A percentile compares a stretch with the other conserved stretches of the same genome.
Conservation (phyloP, 208 protist species). For the Novymonas esmeraldas region DNA sequence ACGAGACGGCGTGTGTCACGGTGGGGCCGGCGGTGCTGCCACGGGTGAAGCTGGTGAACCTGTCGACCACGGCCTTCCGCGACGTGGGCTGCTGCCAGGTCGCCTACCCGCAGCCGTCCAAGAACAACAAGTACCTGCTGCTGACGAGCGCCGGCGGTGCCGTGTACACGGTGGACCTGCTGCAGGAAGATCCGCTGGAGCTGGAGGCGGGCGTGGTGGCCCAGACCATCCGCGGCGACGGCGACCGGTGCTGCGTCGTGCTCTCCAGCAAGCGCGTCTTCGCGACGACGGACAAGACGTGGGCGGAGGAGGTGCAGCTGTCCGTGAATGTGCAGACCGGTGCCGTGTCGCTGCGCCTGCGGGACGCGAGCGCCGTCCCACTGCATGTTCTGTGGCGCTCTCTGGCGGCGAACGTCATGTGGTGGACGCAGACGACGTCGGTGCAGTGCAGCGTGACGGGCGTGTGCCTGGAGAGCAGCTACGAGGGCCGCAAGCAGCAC, state of each 20-base stretch:
- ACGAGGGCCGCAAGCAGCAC: constrained; percentile 31
- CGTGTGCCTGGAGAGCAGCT: constrained; percentile 40
- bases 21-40: constrained; percentile 39
- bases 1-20: constrained; percentile 50
- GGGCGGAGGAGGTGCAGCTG: constrained; percentile 29
- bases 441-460: constrained; percentile 54
- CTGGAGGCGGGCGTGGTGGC: constrained; percentile 33
- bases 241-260: constrained; percentile 23
- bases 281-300: constrained; percentile 13
- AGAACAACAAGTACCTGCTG: constrained; percentile 37
- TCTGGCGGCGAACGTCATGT: constrained; percentile 33
- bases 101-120: constrained; percentile 29
- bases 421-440: constrained; percentile 30
- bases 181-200: constrained; percentile 32
- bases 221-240: constrained; percentile 13
- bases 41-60: constrained; percentile 57
- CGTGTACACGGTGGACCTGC: constrained; percentile 19
- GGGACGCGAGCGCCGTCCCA: constrained; percentile 26
- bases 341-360: constrained; percentile 24
- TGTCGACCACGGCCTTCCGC: constrained; percentile 38
- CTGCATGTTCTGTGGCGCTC: constrained; percentile 29
- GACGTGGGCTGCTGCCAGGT: constrained; percentile 29
- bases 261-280: constrained; percentile 17
- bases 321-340: constrained; percentile 32
- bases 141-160: constrained; percentile 27